Conservation (phyloP, 768 basidiomycete species). For the Guyanaporus albipodus region DNA sequence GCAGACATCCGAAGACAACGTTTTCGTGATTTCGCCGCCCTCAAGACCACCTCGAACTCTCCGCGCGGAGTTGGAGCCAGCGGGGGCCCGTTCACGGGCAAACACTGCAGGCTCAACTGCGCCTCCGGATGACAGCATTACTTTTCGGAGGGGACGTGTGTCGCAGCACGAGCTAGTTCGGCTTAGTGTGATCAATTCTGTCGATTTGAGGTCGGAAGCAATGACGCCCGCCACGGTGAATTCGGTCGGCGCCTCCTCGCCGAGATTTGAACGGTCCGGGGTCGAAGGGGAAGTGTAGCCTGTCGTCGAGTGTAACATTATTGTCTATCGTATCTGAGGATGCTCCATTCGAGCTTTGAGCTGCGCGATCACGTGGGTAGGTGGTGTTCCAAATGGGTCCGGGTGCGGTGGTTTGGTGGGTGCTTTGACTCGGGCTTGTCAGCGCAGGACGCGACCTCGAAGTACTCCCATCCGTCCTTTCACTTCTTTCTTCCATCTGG, state of each 20-base stretch:
- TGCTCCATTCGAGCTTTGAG: neutral
- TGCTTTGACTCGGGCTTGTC: constrained; percentile 26
- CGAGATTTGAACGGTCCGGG: neutral
- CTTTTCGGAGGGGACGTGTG: neutral
- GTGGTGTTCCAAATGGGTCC: constrained; percentile 31
- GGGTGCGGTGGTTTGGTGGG: constrained; percentile 17
- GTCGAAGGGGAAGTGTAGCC: neutral
- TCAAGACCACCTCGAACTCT: neutral
- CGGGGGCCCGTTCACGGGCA: neutral
- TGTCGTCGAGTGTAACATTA: neutral
- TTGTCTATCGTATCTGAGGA: neutral
- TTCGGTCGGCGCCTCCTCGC: neutral
- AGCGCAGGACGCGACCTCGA: constrained; percentile 37
- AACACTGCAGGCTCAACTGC: neutral
- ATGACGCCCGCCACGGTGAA: neutral
- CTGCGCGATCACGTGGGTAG: constrained; percentile 22
- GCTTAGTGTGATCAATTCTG: constrained; percentile 1
- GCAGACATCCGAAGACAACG: constrained; percentile 7
- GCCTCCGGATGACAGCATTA: neutral
- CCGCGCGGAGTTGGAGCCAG: neutral
- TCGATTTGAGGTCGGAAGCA: neutral
- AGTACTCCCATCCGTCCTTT: constrained; percentile 10
- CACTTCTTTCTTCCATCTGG: constrained; percentile 11
- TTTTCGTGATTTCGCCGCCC: neutral
- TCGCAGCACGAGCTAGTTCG: neutral